Conservation (phyloP, 1,284 basidiomycete genomes). For the Moesziomyces antarcticus region DNA sequence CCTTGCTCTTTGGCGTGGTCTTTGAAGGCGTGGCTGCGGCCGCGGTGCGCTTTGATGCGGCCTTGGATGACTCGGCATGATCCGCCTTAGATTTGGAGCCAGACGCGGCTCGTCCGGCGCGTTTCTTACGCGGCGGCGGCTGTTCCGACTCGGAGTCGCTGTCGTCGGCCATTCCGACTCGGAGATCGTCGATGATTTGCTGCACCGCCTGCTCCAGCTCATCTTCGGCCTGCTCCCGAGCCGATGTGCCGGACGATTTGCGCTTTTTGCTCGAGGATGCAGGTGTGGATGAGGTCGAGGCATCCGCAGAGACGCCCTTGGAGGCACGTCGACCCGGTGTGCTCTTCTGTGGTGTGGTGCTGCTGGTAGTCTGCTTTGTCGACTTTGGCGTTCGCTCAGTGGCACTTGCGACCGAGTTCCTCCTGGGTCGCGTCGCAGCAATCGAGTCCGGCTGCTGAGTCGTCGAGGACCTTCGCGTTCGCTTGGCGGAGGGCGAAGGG, state of each 20-base stretch:
- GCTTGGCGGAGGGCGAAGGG: conserved; percentile 6
- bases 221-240: conserved; percentile 1
- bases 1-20: background rate
- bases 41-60: too few relatives aligned
- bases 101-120: conserved; percentile 4
- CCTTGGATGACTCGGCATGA: conserved; percentile 5
- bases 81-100: background rate
- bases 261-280: conserved; percentile 20
- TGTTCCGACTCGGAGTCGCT: conserved; percentile 18
- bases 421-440: conserved; percentile 16
- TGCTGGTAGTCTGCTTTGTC: background rate
- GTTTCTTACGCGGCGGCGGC: conserved; percentile 35
- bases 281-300: conserved; percentile 4
- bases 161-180: background rate
- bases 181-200: conserved; percentile 16
- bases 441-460: conserved; percentile 9
- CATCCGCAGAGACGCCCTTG: background rate
- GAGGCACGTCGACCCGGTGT: conserved; percentile 5
- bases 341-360: conserved; percentile 1
- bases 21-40: conserved; percentile 1
- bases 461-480: conserved; percentile 14
- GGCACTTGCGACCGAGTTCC: conserved; percentile 10
- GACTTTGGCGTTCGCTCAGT: conserved; percentile 6
- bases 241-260: conserved; percentile 1
- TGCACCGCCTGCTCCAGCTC: conserved; percentile 13